Percentiles rank a stretch among this genome's conserved stretches.
Evolutionary conservation across 768 basidiomycete species (phyloP).

Genomic region (Mycena indigotica): DNA sequence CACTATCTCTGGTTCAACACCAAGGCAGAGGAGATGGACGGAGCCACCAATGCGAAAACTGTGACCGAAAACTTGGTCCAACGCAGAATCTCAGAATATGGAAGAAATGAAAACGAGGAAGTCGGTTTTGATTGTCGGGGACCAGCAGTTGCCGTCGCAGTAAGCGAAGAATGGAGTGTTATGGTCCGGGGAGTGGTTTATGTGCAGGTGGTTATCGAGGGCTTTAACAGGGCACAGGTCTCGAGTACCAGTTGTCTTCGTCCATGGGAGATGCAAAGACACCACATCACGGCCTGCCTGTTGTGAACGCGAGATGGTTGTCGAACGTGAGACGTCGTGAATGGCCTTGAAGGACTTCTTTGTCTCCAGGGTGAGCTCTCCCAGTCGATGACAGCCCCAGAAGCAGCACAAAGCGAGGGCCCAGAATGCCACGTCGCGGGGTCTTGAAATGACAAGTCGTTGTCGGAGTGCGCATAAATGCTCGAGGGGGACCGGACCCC

Average conservation of each 20-base stretch:
- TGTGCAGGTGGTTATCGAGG: conserved; percentile 11
- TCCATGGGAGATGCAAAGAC: conserved; percentile 21
- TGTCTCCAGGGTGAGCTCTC: neutral
- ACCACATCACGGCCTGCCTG: neutral
- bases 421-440: neutral
- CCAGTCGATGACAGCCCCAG: neutral
- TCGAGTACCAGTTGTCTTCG: conserved; percentile 12
- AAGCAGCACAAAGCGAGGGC: neutral
- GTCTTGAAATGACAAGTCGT: neutral
- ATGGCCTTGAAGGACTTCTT: neutral
- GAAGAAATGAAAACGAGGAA: neutral
- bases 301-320: neutral
- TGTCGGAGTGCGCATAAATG: neutral
- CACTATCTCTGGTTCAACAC: conserved; percentile 4
- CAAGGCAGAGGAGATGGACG: neutral
- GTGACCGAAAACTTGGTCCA: conserved; percentile 12
- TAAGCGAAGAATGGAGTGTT: conserved; percentile 17
- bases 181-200: conserved; percentile 6
- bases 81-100: neutral
- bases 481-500: neutral
- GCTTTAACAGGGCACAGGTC: conserved; percentile 20
- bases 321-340: neutral
- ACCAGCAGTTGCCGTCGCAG: neutral
- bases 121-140: neutral
- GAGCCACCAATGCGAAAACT: conserved; percentile 17